Base-by-base conservation (phyloP, 805 yeast genomes). In the Saturnispora ahearnii region DNA sequence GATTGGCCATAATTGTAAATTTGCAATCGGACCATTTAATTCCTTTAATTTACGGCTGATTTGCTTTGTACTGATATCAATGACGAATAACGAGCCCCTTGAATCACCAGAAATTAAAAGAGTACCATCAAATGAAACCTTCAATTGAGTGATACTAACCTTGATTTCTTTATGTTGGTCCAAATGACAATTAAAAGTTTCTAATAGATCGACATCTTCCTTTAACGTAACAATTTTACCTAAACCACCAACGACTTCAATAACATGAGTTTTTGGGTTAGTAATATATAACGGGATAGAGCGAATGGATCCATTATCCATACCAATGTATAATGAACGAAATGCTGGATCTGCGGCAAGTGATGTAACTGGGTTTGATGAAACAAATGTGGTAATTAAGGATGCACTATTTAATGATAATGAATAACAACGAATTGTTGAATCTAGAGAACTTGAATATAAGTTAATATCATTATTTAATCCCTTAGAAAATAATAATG, bases 331-430 rank as follows among this genome's bases (percentile, higher is more conserved):
- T 1, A 86, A 51, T 2, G 80, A 73, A 57, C 98, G 72, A 58
- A 81, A 87, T 0, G 90, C 87, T 1, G 95, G 88, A 63, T 91
- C 98, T 5, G 77, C 67, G 0, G 79, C 73, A 5, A 91, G 49
- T 18, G 83, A 67, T 26, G 74, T 73, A 10, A 87, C 74, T 0
- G 84, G 74, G 18, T 65, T 60, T 3, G 82, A 77, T 26, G 84
- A 65, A n/a, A 89, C 82, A 60, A 87, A 82, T 0, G 96, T 87
- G 8, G 88, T 74, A 18, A 85, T 63, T 33, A 84, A 66, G 31
- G 65, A 62, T 38, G 71, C 66, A 15, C 64, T 57, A 2, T 32
- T 22, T 29, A 40, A 33, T 9, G 51, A 33, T 41, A 87, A 59
- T 58, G 81, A 81, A 67, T 84, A 88, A 36, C 87, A 73, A 57